These are phyloP conservation scores for Quercus phellos DNA, from an alignment of 331 rosid genomes.

Conservation along the genomic window DNA sequence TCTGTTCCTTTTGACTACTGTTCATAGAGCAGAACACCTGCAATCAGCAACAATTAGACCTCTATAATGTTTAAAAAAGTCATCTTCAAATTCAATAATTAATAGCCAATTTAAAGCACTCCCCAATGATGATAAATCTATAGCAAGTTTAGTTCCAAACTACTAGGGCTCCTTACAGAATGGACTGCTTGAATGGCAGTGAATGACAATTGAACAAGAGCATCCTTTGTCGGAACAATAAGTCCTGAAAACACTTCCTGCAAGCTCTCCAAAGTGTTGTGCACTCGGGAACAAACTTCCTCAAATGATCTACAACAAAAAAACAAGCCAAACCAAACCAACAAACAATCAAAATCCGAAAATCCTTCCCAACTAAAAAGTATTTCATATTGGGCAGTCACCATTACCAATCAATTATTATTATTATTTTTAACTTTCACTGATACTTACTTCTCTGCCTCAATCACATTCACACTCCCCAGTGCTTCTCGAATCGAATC, in stretches of 20 bases:
- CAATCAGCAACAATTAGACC: constrained; percentile 16
- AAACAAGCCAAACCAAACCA: constrained; percentile 11
- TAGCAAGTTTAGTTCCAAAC: background rate
- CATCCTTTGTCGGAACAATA: constrained; percentile 41
- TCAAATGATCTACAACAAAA: constrained; percentile 66
- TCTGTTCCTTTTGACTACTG: constrained; percentile 40
- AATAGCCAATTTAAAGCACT: background rate
- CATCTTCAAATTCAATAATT: background rate
- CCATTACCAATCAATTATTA: background rate
- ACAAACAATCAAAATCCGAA: background rate
- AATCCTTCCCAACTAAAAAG: background rate
- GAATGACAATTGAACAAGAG: constrained; percentile 38
- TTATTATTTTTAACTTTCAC: background rate
- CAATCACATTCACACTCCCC: constrained; percentile 41
- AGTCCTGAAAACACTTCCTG: constrained; percentile 32
- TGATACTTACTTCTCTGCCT: constrained; percentile 73
- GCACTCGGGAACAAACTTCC: constrained; percentile 52
- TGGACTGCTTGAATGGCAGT: constrained; percentile 42
- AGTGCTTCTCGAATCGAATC: constrained; percentile 38
- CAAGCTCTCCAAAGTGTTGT: constrained; percentile 40
- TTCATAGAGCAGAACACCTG: constrained; percentile 69
- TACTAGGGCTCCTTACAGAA: constrained; percentile 53
- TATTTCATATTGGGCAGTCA: background rate
- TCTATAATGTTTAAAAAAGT: constrained; percentile 1
- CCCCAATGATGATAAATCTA: background rate